Base-by-base conservation (phyloP, 2,329 filamentous ascomycete species). In the Ramularia endophylla region DNA sequence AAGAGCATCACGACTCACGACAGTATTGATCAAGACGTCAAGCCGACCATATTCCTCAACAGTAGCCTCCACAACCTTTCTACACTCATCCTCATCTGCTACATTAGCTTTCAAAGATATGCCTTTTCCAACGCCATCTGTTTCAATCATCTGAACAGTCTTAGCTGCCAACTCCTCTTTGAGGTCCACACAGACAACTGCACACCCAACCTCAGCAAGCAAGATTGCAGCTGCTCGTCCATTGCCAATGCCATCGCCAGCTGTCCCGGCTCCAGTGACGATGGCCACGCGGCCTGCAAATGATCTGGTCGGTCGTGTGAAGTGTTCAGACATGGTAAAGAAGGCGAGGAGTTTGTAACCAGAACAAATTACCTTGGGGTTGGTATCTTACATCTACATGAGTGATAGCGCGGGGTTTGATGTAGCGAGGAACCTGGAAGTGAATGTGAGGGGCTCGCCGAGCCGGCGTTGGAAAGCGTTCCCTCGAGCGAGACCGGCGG, bases 21-120 rank as follows among this genome's bases (percentile, higher is more conserved):
- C 80, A 41, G 77, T 78, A 53, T 83, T 83, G 27, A 83, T 65
- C 1, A 84, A 62, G 30, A 83, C 78, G 51, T 83, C 78, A 2
- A 84, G 48, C 2, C 74, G 64, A 0, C 77, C 77, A 48, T 74
- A 83, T 1, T 58, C 51, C 2, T 65, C 44, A 1, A 78, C 11
- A 0, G 78, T 70, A 0, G 57, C 41, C 0, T 66, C 40, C 46
- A 69, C 64, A 20, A 59, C 56, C 12, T 44, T 45, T 36, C 72
- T 61, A 52, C 78, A 83, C 40, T 80, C 75, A 0, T 43, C 41
- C 12, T 71, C 65, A 1, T 61, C 59, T 0, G 76, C 79, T n/a
- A 83, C 75, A 48, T 83, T 73, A 2, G 66, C 75, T 36, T 64
- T 54, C 1, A 70, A 49, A 0, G 74, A 65, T 5, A 74, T 50